Conservation (phyloP, 768 basidiomycete species). For the Multifurca ochricompacta region DNA sequence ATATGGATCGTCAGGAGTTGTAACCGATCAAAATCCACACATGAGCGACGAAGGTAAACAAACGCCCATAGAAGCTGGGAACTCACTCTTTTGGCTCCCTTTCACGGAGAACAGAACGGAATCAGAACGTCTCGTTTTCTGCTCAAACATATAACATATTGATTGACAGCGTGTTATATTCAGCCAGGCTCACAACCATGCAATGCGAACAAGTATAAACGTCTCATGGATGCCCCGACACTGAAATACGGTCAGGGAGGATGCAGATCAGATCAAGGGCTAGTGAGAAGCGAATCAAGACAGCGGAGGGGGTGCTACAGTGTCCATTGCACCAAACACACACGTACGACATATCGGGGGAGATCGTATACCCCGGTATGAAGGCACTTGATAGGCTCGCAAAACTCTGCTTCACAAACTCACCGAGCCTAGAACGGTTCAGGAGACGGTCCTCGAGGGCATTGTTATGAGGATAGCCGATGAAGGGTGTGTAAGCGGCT, state of each 20-base stretch:
- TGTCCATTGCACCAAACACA: background rate
- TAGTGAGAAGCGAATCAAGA: background rate
- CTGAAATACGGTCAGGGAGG: background rate
- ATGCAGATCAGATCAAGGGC: background rate
- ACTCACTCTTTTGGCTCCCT: background rate
- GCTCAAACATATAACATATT: background rate
- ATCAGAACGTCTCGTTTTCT: conserved; percentile 2
- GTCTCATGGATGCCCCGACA: background rate
- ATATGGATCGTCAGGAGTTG: conserved; percentile 17
- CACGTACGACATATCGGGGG: background rate
- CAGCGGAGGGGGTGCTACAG: background rate
- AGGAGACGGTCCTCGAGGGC: background rate
- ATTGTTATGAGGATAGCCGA: background rate
- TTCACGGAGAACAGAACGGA: background rate
- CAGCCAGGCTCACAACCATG: too few species aligned
- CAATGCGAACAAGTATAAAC: background rate
- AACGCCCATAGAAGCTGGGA: conserved; percentile 7
- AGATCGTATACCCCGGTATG: background rate
- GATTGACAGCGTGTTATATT: background rate
- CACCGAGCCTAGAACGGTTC: background rate
- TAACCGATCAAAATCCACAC: conserved; percentile 14
- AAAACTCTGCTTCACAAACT: background rate
- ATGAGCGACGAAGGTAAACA: conserved; percentile 8
- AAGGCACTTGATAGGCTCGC: background rate
- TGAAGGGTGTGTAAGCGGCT: background rate